A percentile compares a stretch with the other conserved stretches of the same genome.
These are phyloP conservation scores for Cladophialophora chaetospira DNA, from an alignment of 2,329 filamentous ascomycete genomes.

Conservation along the genomic window DNA sequence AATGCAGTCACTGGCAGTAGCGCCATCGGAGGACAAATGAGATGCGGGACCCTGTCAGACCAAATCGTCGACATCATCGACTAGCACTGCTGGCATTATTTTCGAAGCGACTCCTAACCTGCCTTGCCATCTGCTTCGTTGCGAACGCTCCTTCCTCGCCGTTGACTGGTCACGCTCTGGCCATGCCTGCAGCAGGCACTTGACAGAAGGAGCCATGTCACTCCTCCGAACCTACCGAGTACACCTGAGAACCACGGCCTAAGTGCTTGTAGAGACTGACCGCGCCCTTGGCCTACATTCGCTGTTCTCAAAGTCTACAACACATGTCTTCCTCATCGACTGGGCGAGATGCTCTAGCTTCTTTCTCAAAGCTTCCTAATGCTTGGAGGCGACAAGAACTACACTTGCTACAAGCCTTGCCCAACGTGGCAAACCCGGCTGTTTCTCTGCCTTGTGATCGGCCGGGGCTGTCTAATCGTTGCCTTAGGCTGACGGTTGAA, in stretches of 20 bases:
- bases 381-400: slow-evolving; percentile 5
- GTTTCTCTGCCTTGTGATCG: slow-evolving; percentile 7
- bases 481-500: slow-evolving; percentile 12
- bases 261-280: neutral
- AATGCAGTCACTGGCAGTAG: neutral
- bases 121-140: neutral
- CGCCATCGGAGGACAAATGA: neutral
- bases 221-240: neutral
- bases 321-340: neutral
- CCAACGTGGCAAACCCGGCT: neutral
- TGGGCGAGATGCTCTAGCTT: neutral
- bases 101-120: neutral
- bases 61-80: neutral
- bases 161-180: neutral
- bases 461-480: slow-evolving; percentile 1
- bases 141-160: neutral
- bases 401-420: slow-evolving; percentile 1
- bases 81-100: neutral
- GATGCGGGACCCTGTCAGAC: neutral
- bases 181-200: neutral
- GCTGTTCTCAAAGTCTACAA: neutral
- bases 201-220: neutral
- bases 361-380: slow-evolving; percentile 5
- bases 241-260: neutral
- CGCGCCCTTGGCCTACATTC: no score